Conservation (phyloP, 148 eudicot genomes). For the Rhododendron molle region DNA sequence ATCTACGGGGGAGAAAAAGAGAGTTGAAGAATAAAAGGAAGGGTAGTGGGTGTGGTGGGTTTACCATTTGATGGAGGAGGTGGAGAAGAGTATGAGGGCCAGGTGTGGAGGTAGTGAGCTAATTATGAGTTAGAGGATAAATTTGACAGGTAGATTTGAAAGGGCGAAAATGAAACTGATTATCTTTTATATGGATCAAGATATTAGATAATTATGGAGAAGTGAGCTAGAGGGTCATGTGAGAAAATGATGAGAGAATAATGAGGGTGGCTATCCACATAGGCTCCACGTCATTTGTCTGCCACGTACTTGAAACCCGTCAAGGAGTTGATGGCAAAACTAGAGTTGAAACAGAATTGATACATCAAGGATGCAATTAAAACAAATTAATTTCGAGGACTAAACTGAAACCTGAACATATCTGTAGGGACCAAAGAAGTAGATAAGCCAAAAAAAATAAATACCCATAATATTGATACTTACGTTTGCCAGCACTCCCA, state of each 20-base stretch:
- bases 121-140: background rate
- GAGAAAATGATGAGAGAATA: background rate
- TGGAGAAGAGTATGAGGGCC: background rate
- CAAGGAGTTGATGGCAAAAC: background rate
- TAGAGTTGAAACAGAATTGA: background rate
- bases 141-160: background rate
- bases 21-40: background rate
- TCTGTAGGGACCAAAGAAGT: background rate
- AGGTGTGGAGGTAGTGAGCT: background rate
- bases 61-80: background rate
- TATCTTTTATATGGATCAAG: background rate
- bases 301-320: background rate
- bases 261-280: background rate
- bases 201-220: background rate
- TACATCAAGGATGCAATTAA: background rate
- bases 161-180: background rate
- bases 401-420: background rate
- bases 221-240: background rate
- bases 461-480: conserved; percentile 6
- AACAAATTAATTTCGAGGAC: background rate
- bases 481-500: conserved; percentile 99
- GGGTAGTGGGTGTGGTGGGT: background rate
- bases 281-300: background rate
- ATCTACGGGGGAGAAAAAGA: background rate
- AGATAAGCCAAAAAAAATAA: background rate